Evolutionary conservation across 352 stramenopile species (phyloP).

Genomic region (Plasmopara muralis): DNA sequence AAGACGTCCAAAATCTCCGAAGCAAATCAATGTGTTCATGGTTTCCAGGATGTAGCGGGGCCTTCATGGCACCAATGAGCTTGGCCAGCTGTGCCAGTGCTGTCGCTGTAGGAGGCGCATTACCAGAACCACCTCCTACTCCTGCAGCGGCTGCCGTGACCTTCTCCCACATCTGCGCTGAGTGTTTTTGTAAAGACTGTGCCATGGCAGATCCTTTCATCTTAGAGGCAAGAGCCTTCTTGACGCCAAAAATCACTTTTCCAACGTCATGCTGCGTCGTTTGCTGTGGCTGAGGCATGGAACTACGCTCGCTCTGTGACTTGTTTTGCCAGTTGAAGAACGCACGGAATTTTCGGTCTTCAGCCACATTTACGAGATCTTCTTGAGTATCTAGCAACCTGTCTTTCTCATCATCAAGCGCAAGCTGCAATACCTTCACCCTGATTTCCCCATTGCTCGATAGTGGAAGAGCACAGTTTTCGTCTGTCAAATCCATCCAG

Average conservation of each 20-base stretch:
- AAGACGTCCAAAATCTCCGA: slow-evolving; percentile 57
- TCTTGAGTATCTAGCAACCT: slow-evolving; percentile 11
- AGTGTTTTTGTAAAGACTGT: slow-evolving; percentile 70
- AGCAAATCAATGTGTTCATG: slow-evolving; percentile 69
- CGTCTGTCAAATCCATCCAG: slow-evolving; percentile 72
- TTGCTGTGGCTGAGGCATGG: slow-evolving; percentile 17
- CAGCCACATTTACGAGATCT: slow-evolving; percentile 44
- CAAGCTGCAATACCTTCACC: slow-evolving; percentile 76
- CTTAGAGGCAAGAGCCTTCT: slow-evolving; percentile 75
- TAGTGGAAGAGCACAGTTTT: slow-evolving; percentile 35
- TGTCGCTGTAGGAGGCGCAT: slow-evolving; percentile 45
- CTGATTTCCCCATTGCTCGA: slow-evolving; percentile 33
- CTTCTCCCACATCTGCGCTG: slow-evolving; percentile 68
- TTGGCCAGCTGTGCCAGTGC: slow-evolving; percentile 63
- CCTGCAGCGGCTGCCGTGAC: slow-evolving; percentile 28
- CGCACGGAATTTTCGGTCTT: slow-evolving; percentile 56
- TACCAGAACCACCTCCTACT: slow-evolving; percentile 16
- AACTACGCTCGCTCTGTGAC: slow-evolving; percentile 7
- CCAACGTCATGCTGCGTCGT: slow-evolving; percentile 37
- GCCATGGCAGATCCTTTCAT: slow-evolving; percentile 68
- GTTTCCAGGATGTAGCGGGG: slow-evolving; percentile 45
- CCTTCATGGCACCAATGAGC: slow-evolving; percentile 56
- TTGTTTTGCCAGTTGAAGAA: slow-evolving; percentile 55
- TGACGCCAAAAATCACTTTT: slow-evolving; percentile 62
- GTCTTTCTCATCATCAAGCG: slow-evolving; percentile 4